These are phyloP conservation scores for Aspergillus ustus DNA, from an alignment of 2,329 filamentous ascomycete species.

Conservation along the genomic window DNA sequence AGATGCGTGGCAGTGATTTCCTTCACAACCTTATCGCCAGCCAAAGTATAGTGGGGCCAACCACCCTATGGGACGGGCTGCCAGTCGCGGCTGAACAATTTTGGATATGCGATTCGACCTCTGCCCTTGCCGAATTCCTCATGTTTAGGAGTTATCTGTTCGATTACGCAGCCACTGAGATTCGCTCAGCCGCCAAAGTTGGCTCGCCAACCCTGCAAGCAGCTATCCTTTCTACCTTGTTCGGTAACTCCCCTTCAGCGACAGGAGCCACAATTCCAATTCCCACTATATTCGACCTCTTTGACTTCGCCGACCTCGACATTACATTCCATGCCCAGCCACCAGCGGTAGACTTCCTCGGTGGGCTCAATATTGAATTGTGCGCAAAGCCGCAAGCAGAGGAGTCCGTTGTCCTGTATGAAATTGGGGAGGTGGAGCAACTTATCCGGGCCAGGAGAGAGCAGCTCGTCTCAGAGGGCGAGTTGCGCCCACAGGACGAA, in stretches of 20 bases:
- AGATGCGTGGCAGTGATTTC: slow-evolving; percentile 79
- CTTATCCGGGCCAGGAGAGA: slow-evolving; percentile 64
- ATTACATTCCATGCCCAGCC: slow-evolving; percentile 53
- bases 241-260: slow-evolving; percentile 70
- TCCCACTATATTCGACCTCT: slow-evolving; percentile 84
- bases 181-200: slow-evolving; percentile 75
- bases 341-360: slow-evolving; percentile 64
- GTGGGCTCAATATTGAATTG: slow-evolving; percentile 68
- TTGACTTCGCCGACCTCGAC: slow-evolving; percentile 81
- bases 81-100: slow-evolving; percentile 67
- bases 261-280: slow-evolving; percentile 70
- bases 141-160: slow-evolving; percentile 75
- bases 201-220: slow-evolving; percentile 72
- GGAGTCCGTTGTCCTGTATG: slow-evolving; percentile 58
- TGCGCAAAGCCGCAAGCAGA: slow-evolving; percentile 67
- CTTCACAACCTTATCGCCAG: slow-evolving; percentile 76
- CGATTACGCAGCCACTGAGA: slow-evolving; percentile 83
- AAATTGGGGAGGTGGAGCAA: slow-evolving; percentile 73
- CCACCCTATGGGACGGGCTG: slow-evolving; percentile 74
- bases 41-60: slow-evolving; percentile 71
- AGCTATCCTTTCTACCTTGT: slow-evolving; percentile 69
- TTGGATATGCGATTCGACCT: slow-evolving; percentile 68
- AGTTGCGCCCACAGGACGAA: slow-evolving; percentile 50
- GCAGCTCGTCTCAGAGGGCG: slow-evolving; percentile 44
- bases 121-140: slow-evolving; percentile 77